Evolutionary conservation across 1,139 yeast species (phyloP).

Genomic region (Diutina ranongensis): DNA sequence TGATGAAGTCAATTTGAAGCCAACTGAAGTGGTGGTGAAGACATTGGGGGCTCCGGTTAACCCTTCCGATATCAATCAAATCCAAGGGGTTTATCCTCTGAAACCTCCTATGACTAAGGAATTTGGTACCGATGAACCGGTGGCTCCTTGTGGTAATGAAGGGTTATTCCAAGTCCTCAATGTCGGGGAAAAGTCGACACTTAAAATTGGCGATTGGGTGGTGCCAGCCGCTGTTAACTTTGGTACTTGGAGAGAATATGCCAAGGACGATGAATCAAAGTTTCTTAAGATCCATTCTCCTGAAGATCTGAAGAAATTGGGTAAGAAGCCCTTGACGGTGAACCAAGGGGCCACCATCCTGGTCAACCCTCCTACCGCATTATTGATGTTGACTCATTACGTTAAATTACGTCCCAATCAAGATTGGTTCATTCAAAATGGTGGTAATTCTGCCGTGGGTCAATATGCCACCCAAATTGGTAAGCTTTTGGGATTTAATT

Average conservation of each 20-base stretch:
- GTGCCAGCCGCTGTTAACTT: slow-evolving; percentile 73
- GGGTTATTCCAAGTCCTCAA: slow-evolving; percentile 80
- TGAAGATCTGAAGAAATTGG: slow-evolving; percentile 19
- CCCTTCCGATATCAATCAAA: slow-evolving; percentile 84
- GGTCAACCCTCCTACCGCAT: slow-evolving; percentile 91
- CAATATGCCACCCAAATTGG: slow-evolving; percentile 86
- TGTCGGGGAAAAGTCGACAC: slow-evolving; percentile 46
- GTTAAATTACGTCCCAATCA: slow-evolving; percentile 47
- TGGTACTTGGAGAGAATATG: slow-evolving; percentile 94
- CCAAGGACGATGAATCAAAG: slow-evolving; percentile 37
- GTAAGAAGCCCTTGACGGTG: slow-evolving; percentile 33
- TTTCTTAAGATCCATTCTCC: slow-evolving; percentile 44
- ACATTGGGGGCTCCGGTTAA: slow-evolving; percentile 83
- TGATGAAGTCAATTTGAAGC: slow-evolving; percentile 29
- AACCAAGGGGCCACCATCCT: slow-evolving; percentile 78
- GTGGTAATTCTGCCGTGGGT: slow-evolving; percentile 96
- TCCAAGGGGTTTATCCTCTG: slow-evolving; percentile 92
- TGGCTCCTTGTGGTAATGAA: slow-evolving; percentile 86
- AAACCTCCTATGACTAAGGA: slow-evolving; percentile 46
- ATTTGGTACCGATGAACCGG: slow-evolving; percentile 43
- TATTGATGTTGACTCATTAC: slow-evolving; percentile 71
- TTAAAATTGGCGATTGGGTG: slow-evolving; percentile 79
- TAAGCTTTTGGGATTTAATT: slow-evolving; percentile 62
- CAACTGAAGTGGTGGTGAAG: slow-evolving; percentile 41
- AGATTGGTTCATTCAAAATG: slow-evolving; percentile 95